phyloP scores from a whole-genome alignment of 2,329 filamentous ascomycete species.

The Gnomoniopsis smithogilvyi region DNA sequence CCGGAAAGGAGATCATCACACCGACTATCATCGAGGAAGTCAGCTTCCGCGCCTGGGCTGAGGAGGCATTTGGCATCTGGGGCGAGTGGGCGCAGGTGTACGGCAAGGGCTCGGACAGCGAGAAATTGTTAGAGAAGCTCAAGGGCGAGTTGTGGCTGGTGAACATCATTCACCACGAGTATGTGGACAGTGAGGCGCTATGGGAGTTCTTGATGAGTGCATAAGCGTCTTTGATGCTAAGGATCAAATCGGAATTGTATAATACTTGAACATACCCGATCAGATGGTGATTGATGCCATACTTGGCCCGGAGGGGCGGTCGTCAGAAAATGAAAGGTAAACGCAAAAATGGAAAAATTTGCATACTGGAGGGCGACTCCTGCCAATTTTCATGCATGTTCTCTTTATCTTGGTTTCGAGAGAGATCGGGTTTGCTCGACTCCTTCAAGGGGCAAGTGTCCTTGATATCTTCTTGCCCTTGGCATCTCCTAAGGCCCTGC shows the following conservation, averaged over 20 bases:
- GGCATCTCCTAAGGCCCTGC: neutral
- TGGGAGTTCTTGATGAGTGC: conserved; percentile 61
- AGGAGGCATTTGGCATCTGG: conserved; percentile 96
- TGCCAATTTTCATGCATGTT: neutral
- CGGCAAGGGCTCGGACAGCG: conserved; percentile 67
- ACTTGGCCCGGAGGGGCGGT: neutral
- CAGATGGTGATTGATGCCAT: neutral
- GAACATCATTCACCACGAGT: conserved; percentile 84
- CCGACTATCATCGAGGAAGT: conserved; percentile 96
- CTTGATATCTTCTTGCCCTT: neutral
- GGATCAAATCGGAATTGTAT: neutral
- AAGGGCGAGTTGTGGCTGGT: conserved; percentile 80
- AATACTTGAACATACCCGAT: neutral
- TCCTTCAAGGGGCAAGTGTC: neutral
- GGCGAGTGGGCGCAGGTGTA: conserved; percentile 85
- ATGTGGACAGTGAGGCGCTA: conserved; percentile 65
- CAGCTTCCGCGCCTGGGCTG: conserved; percentile 88
- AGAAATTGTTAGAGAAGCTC: conserved; percentile 65
- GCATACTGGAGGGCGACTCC: neutral
- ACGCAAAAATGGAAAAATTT: neutral
- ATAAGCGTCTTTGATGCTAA: neutral
- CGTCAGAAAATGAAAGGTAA: neutral
- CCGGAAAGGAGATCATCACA: conserved; percentile 91
- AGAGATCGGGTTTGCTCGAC: no score
- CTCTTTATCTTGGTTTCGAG: neutral